Conservation (phyloP, 2,329 filamentous ascomycete species). For the Trichoderma atroviride region DNA sequence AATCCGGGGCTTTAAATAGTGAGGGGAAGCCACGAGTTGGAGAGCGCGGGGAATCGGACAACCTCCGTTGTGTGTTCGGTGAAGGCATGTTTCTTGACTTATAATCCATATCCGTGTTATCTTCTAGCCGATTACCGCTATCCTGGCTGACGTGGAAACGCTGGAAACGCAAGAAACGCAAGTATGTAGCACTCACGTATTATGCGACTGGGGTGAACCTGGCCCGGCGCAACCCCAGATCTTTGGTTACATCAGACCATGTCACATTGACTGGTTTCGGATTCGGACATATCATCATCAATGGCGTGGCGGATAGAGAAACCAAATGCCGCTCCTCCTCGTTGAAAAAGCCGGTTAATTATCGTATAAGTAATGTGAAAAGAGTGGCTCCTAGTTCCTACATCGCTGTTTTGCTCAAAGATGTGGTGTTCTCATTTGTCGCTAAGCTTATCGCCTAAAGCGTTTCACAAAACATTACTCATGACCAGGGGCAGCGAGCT, state of each 20-base stretch:
- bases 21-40: conserved; percentile 9
- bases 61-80: conserved; percentile 9
- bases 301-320: neutral
- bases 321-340: neutral
- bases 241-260: neutral
- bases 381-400: neutral
- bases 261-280: neutral
- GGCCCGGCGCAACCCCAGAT: neutral
- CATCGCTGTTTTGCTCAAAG: neutral
- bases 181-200: neutral
- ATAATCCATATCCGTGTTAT: conserved; percentile 3
- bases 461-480: neutral
- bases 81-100: neutral
- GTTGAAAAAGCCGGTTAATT: neutral
- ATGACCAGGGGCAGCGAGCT: neutral
- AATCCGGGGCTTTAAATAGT: conserved; percentile 7
- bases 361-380: neutral
- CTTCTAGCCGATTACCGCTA: conserved; percentile 13
- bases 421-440: neutral
- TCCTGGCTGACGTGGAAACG: neutral
- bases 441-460: neutral
- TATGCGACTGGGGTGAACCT: neutral
- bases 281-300: neutral
- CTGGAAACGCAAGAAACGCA: neutral
- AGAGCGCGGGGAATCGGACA: conserved; percentile 21